phyloP scores from a whole-genome alignment of 768 basidiomycete species.

The Leccinum arenicola region DNA sequence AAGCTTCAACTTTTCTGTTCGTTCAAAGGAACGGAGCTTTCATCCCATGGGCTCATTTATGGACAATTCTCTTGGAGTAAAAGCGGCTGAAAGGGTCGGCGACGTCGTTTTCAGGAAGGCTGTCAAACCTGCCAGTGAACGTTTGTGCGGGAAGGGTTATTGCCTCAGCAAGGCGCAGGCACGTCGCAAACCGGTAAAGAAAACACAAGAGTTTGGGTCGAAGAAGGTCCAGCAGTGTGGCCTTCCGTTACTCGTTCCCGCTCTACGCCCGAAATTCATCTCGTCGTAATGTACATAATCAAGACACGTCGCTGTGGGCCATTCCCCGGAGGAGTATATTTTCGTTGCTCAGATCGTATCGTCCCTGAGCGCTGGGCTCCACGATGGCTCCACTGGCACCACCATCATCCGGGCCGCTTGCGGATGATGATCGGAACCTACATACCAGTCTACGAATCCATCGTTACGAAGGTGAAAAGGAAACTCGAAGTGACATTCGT shows the following conservation, averaged over 20 bases:
- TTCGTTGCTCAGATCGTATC: constrained; percentile 12
- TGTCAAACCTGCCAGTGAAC: constrained; percentile 1
- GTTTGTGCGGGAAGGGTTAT: constrained; percentile 8
- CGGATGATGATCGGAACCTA: constrained; percentile 27
- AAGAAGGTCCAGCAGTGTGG: constrained; percentile 6
- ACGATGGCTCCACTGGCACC: constrained; percentile 1
- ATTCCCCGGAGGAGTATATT: constrained; percentile 1
- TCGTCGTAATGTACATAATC: constrained; percentile 10
- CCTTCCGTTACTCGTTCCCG: constrained; percentile 5
- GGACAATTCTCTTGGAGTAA: constrained; percentile 16
- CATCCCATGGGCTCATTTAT: constrained; percentile 2
- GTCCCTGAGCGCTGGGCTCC: not conserved
- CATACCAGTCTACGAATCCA: not conserved
- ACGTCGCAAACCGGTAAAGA: constrained; percentile 2
- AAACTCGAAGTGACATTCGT: constrained; percentile 5
- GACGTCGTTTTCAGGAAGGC: constrained; percentile 7
- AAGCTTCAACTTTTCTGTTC: constrained; percentile 3
- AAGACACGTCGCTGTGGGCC: constrained; percentile 1
- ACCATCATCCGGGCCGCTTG: constrained; percentile 6
- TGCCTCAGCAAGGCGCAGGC: constrained; percentile 9
- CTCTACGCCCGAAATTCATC: constrained; percentile 18
- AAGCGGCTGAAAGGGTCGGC: constrained; percentile 12
- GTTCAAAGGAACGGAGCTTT: constrained; percentile 5
- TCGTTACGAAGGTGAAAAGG: constrained; percentile 10
- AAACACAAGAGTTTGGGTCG: constrained; percentile 1